Base-by-base conservation (phyloP, 192 early-diverging fungal species). In the Pilobolus umbonatus region DNA sequence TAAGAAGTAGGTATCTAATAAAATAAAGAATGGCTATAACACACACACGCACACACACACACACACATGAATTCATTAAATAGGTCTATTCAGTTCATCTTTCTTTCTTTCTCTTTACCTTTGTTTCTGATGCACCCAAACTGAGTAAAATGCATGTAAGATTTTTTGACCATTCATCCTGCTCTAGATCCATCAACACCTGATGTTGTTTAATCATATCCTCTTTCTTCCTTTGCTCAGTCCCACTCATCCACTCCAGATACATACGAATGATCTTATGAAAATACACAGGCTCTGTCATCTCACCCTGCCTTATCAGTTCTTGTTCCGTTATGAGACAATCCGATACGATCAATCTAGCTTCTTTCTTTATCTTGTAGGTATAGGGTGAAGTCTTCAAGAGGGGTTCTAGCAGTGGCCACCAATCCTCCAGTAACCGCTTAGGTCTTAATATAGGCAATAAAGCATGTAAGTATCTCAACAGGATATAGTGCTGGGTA, bases 1-100 rank as follows among this genome's bases (percentile, higher is more conserved):
- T 21, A 74, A 56, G 66, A 75, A 80, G 48, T 76, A 76, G 3
- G 60, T 63, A 43, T 80, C 57, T 17, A 80, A 45, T 28, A 76
- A 65, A 21, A 65, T 64, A 58, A 80, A 80, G 62, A 80, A 80
- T 47, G 67, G 67, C 60, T 75, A 61, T 17, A 48, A 5, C 15
- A 45, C 6, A n/a, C n/a, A n/a, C n/a, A n/a, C n/a, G n/a, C n/a
- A n/a, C n/a, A n/a, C n/a, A n/a, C n/a, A n/a, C n/a, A n/a, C n/a
- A n/a, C n/a, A n/a, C n/a, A n/a, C n/a, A n/a, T n/a, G n/a, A n/a
- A n/a, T n/a, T n/a, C n/a, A n/a, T n/a, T n/a, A n/a, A n/a, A n/a
- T n/a, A n/a, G n/a, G n/a, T n/a, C n/a, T n/a, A n/a, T n/a, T n/a
- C n/a, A n/a, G 2, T 31, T 28, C 11, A 9, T 31, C 32, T 17